Evolutionary conservation across 2,329 filamentous ascomycete genomes (phyloP).

Genomic region (Paramyrothecium roridum): DNA sequence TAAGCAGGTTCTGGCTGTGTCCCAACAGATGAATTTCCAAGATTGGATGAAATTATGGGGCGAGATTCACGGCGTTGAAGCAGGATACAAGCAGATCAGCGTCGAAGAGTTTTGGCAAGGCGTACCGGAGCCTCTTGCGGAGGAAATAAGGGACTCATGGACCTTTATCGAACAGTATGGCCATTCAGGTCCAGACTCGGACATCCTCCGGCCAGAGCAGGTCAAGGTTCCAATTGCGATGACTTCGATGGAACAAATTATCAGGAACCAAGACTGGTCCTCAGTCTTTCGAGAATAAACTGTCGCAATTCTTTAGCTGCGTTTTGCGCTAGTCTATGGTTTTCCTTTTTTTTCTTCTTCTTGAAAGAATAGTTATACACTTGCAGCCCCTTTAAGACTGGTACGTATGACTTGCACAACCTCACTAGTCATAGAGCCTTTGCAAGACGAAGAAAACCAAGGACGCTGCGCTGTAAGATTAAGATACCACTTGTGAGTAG

Average conservation of each 20-base stretch:
- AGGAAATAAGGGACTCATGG: background rate
- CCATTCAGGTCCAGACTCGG: background rate
- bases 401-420: too few species aligned
- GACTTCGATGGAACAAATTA: background rate
- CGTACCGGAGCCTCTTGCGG: background rate
- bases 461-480: too few species aligned
- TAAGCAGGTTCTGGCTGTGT: constrained; percentile 16
- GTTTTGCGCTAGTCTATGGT: too few species aligned
- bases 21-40: constrained; percentile 12
- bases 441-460: too few species aligned
- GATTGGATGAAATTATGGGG: background rate
- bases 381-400: too few species aligned
- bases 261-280: background rate
- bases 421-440: too few species aligned
- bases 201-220: background rate
- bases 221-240: background rate
- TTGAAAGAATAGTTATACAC: too few species aligned
- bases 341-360: too few species aligned
- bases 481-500: too few species aligned
- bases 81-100: background rate
- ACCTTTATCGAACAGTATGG: background rate
- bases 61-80: background rate
- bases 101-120: background rate
- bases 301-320: background rate
- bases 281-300: background rate